phyloP scores from a whole-genome alignment of 495 filamentous ascomycete species.

The Talaromyces ruber region DNA sequence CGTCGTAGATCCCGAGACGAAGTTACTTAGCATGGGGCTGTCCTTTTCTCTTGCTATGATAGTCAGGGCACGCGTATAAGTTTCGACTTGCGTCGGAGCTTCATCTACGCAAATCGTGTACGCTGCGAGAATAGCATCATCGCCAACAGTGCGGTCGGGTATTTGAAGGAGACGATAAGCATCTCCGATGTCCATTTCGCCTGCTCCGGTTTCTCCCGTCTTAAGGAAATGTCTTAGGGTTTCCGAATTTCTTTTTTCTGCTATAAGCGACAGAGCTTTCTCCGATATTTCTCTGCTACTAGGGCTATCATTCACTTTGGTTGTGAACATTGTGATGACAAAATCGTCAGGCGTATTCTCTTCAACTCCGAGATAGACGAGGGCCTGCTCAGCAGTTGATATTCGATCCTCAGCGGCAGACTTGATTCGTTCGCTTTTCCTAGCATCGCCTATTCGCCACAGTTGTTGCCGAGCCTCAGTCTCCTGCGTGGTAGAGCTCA shows the following conservation, averaged over 20 bases:
- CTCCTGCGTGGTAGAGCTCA: conserved; percentile 40
- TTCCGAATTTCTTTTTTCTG: conserved; percentile 44
- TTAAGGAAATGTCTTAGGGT: conserved; percentile 45
- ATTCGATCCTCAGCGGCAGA: conserved; percentile 49
- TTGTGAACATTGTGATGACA: conserved; percentile 46
- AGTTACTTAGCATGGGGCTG: conserved; percentile 31
- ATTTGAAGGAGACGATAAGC: conserved; percentile 51
- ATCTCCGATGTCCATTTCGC: conserved; percentile 48
- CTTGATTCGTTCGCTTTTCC: conserved; percentile 44
- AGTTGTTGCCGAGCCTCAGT: conserved; percentile 43
- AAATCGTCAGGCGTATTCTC: conserved; percentile 49
- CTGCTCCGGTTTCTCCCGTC: conserved; percentile 41
- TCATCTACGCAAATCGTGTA: conserved; percentile 43
- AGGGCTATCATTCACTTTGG: conserved; percentile 46
- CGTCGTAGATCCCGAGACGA: conserved; percentile 22
- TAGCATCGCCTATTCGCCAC: conserved; percentile 45
- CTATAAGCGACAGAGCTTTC: conserved; percentile 50
- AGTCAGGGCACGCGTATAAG: conserved; percentile 38
- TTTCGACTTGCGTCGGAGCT: conserved; percentile 35
- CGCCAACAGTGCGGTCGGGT: conserved; percentile 40
- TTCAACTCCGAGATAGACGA: conserved; percentile 47
- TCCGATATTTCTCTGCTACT: conserved; percentile 37
- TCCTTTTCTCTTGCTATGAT: conserved; percentile 42
- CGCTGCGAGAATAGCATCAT: conserved; percentile 40
- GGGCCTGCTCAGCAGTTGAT: conserved; percentile 53